Percentiles rank a stretch among this genome's conserved stretches.
phyloP scores from a whole-genome alignment of 2,329 filamentous ascomycete species.

The Xylaria sp. region DNA sequence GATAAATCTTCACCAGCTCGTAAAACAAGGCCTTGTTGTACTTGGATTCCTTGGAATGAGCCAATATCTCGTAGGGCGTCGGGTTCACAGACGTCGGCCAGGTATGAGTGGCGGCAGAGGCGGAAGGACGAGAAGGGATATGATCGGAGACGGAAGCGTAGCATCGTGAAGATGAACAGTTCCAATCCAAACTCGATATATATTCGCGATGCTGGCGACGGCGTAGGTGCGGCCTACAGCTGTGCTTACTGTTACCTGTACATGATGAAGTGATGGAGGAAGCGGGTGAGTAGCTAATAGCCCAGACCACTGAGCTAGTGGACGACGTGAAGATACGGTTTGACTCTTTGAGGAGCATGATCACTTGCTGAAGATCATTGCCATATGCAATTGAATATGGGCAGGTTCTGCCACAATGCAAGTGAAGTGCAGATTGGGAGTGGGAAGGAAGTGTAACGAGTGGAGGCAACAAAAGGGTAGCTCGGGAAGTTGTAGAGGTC shows the following conservation, averaged over 20 bases:
- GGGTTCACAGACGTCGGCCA: constrained; percentile 52
- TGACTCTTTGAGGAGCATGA: constrained; percentile 30
- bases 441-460: neutral
- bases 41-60: constrained; percentile 49
- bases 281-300: constrained; percentile 16
- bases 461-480: neutral
- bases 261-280: constrained; percentile 28
- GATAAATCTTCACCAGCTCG: constrained; percentile 90
- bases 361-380: constrained; percentile 19
- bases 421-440: neutral
- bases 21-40: constrained; percentile 86
- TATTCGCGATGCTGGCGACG: neutral
- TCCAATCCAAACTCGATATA: neutral
- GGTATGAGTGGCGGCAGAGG: constrained; percentile 14
- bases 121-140: constrained; percentile 18
- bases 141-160: constrained; percentile 29
- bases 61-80: constrained; percentile 88
- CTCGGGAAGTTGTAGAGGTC: neutral
- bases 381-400: neutral
- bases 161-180: constrained; percentile 6
- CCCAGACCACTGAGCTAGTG: constrained; percentile 17
- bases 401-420: neutral
- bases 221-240: constrained; percentile 12
- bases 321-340: constrained; percentile 27
- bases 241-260: constrained; percentile 9